Percentiles rank a stretch among this genome's conserved stretches.
phyloP scores from a whole-genome alignment of 2,329 filamentous ascomycete species.

The Fusarium avenaceum region DNA sequence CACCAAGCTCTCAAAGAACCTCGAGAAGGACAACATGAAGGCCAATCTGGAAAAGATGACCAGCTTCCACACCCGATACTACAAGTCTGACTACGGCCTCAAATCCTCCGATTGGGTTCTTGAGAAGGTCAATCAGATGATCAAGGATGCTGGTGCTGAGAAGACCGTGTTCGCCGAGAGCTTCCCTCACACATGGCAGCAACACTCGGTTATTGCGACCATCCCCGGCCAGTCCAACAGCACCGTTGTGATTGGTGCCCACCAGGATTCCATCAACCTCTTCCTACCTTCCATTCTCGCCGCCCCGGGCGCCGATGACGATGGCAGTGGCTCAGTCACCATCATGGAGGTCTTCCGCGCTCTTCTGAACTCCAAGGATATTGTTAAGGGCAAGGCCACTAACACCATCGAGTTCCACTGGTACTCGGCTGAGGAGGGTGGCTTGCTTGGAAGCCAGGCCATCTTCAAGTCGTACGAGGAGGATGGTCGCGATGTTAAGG shows the following conservation, averaged over 20 bases:
- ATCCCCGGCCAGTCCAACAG: conserved; percentile 88
- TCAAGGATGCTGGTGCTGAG: conserved; percentile 78
- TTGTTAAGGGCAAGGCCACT: conserved; percentile 77
- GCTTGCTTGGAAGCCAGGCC: conserved; percentile 87
- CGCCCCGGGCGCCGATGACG: conserved; percentile 94
- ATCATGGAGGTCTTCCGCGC: conserved; percentile 92
- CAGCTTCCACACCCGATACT: conserved; percentile 85
- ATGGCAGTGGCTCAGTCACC: conserved; percentile 92
- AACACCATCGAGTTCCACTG: conserved; percentile 98
- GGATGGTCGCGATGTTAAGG: conserved; percentile 81
- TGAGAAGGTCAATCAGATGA: conserved; percentile 77
- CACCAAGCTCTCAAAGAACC: conserved; percentile 72
- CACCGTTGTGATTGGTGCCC: conserved; percentile 90
- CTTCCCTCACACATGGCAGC: conserved; percentile 88
- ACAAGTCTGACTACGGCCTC: conserved; percentile 81
- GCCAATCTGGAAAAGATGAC: conserved; percentile 83
- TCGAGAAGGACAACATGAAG: conserved; percentile 82
- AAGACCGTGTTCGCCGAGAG: conserved; percentile 76
- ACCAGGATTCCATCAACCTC: conserved; percentile 96
- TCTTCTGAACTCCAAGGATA: conserved; percentile 78
- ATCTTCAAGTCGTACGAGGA: conserved; percentile 88
- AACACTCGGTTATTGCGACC: conserved; percentile 90
- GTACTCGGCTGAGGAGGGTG: conserved; percentile 93
- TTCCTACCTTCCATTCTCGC: conserved; percentile 86
- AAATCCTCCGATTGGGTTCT: conserved; percentile 92